Evolutionary conservation across 257 asterid genomes (phyloP), one percentile per base, ranked within the genome.

Genomic region (Nicotiana otophora): DNA sequence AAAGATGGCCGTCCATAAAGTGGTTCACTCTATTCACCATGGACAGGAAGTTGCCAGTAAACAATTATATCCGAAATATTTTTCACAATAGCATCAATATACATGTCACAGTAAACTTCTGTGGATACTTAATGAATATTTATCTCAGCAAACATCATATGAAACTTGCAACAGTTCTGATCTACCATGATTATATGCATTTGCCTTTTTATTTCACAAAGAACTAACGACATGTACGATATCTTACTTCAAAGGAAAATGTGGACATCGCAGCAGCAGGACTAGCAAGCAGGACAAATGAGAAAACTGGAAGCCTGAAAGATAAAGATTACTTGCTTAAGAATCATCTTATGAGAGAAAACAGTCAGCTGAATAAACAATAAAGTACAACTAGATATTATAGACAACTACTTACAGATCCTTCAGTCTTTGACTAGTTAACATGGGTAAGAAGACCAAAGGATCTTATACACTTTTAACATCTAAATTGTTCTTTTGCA

Each of bases 261-360:
- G 82, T 53, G 82, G 84, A 86, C 34, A 86, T 68, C 57, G 84
- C 90, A 64, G 87, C 66, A 77, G 85, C 89, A 75, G 90, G 89
- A 77, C 89, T 82, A 53, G 89, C 87, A 54, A 88, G 69, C 31
- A 88, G 62, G 55, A 86, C 85, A 84, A 88, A 88, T 16, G 87
- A 51, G 36, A 86, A 84, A 70, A 88, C 90, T 14, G 89, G 84
- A 64, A 84, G 82, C 83, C 90, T 88, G 90, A 82, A 86, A 85
- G 63, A 75, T 51, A 75, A 75, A 51, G 26, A 53, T 74, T 46
- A 15, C 28, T 66, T 75, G 20, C 80, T 51, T 51, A 28, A 28
- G 64, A 75, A 51, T 39, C 63, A 51, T 55, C 28, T 51, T 51
- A 51, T 23, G 63, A n/a, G 62, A 75, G 63, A 39, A 28, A 75